Base-by-base conservation (phyloP, 2,329 filamentous ascomycete species). In the Aspergillus brasiliensis region DNA sequence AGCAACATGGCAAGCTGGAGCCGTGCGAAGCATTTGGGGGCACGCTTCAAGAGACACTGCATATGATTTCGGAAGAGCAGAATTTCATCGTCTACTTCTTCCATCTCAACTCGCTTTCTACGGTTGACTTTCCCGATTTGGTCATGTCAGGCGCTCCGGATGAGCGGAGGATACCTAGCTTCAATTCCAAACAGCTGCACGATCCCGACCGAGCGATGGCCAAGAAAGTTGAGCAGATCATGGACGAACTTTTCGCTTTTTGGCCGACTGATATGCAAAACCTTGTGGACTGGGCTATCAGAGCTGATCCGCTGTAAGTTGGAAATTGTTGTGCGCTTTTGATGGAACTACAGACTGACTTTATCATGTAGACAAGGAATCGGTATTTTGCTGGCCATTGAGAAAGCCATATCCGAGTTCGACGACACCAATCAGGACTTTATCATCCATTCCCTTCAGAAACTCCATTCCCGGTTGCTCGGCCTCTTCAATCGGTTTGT, bases 81-180 rank as follows among this genome's bases (percentile, higher is more conserved):
- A 98, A 97, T 73, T 99, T 98, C 72, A 83, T 97, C 51, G 88
- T 97, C n/a, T 92, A 96, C 67, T 95, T 97, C 75, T 98, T 98
- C 83, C 94, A 98, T 69, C 87, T 95, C 25, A 91, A 90, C n/a
- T 96, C 92, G 2, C 82, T 94, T 27, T 89, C 92, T 69, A 88
- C 87, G 37, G 78, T 85, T 15, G 93, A 97, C 71, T 98, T 97
- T 71, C 84, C 90, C 1, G 95, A 98, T 65, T 84, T 89, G 2
- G 89, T 97, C 17, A 82, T 84, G 19, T 83, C 85, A 2, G 82
- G 82, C 2, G 79, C 84, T 23, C 91, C 92, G 6, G 84, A 87
- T 44, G 83, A 88, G 38, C 86, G 94, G 49, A 83, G 83, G 44
- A 87, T 89, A 21, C 88, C 88, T 15, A 91, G 96, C 69, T 78